These are phyloP conservation scores for Aaosphaeria pasadenensis DNA, from an alignment of 2,329 filamentous ascomycete genomes.

Conservation along the genomic window DNA sequence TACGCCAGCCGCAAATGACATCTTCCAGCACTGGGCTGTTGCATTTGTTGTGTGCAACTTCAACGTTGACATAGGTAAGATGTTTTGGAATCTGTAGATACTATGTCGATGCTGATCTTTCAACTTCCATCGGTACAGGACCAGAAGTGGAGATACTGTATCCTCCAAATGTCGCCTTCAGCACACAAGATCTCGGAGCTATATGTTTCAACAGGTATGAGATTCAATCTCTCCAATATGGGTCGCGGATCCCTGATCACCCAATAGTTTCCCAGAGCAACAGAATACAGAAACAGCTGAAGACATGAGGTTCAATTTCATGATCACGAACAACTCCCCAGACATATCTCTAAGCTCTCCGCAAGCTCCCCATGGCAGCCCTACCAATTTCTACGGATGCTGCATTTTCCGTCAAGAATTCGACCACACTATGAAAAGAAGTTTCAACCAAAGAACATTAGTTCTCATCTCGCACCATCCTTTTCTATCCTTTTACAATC, in stretches of 20 bases:
- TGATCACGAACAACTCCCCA: constrained; percentile 46
- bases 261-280: constrained; percentile 39
- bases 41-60: constrained; percentile 44
- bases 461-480: constrained; percentile 41
- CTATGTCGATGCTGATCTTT: constrained; percentile 3
- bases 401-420: constrained; percentile 43
- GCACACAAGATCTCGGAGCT: constrained; percentile 36
- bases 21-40: constrained; percentile 39
- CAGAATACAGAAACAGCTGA: constrained; percentile 40
- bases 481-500: constrained; percentile 36
- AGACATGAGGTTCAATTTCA: constrained; percentile 40
- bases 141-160: constrained; percentile 43
- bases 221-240: not conserved
- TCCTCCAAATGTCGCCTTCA: constrained; percentile 36
- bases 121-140: constrained; percentile 12
- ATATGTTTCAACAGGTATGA: constrained; percentile 43
- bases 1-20: constrained; percentile 7
- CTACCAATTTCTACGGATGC: constrained; percentile 32
- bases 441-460: constrained; percentile 41
- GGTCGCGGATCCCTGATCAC: no score
- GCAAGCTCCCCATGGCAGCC: constrained; percentile 37
- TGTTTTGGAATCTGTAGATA: constrained; percentile 8
- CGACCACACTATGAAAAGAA: constrained; percentile 40
- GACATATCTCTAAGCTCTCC: constrained; percentile 52
- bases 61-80: constrained; percentile 40